These are phyloP conservation scores for Halenospora varia DNA, from an alignment of 495 filamentous ascomycete genomes.

Conservation along the genomic window DNA sequence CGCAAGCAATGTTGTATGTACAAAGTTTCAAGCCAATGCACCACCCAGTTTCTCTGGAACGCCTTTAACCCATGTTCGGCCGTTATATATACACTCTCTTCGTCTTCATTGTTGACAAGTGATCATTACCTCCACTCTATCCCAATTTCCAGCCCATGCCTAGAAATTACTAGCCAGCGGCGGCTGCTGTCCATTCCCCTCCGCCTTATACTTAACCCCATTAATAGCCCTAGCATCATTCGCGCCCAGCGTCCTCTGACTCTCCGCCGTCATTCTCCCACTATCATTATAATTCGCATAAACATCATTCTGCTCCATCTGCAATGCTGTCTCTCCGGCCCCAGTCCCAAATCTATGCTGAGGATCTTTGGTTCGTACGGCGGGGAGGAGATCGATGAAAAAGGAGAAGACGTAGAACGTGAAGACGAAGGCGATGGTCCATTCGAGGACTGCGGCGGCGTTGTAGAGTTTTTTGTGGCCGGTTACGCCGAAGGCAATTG, in stretches of 20 bases:
- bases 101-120: no score
- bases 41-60: no score
- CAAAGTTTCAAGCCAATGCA: no score
- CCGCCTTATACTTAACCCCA: slow-evolving; percentile 7
- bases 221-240: slow-evolving; percentile 7
- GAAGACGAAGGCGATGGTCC: slow-evolving; percentile 86
- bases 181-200: not conserved
- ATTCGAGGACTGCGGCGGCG: slow-evolving; percentile 55
- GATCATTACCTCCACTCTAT: not conserved
- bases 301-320: slow-evolving; percentile 21
- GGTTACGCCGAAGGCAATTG: slow-evolving; percentile 42
- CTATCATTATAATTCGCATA: no score
- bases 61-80: not conserved
- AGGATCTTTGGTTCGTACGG: slow-evolving; percentile 54
- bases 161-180: slow-evolving; percentile 17
- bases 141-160: not conserved
- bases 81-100: not conserved
- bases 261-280: slow-evolving; percentile 7
- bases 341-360: slow-evolving; percentile 4
- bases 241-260: slow-evolving; percentile 11
- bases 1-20: no score
- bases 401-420: slow-evolving; percentile 88
- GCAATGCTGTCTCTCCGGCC: slow-evolving; percentile 13
- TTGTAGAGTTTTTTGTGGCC: slow-evolving; percentile 32
- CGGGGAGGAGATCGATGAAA: slow-evolving; percentile 81